phyloP scores from a whole-genome alignment of 345 rosid species.

The Schrenkiella parvula region DNA sequence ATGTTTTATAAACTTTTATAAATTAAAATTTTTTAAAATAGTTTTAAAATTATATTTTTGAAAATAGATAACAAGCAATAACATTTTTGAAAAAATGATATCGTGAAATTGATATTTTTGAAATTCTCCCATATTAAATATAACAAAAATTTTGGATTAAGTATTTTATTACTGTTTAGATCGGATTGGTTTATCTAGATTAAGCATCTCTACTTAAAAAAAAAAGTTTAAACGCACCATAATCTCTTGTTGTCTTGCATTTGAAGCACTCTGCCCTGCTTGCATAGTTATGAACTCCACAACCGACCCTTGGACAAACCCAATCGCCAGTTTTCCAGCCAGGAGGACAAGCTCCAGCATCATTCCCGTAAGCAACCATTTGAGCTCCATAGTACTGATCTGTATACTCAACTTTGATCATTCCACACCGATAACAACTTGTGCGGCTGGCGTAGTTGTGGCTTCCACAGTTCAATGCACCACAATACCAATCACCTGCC shows the following conservation, averaged over 20 bases:
- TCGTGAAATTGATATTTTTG: no score
- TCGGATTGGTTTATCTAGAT: not conserved
- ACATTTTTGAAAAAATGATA: no score
- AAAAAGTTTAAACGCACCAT: constrained; percentile 34
- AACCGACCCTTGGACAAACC: constrained; percentile 72
- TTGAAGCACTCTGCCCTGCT: constrained; percentile 82
- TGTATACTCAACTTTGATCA: constrained; percentile 41
- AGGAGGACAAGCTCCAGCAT: constrained; percentile 48
- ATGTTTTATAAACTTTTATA: no score
- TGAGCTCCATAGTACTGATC: constrained; percentile 30
- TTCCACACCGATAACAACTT: constrained; percentile 70
- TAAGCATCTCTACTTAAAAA: not conserved
- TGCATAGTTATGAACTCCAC: constrained; percentile 90
- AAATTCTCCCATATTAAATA: no score
- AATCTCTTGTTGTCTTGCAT: constrained; percentile 79
- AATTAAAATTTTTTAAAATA: no score
- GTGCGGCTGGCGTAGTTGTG: constrained; percentile 90
- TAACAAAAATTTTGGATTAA: not conserved
- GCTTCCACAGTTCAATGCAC: constrained; percentile 72
- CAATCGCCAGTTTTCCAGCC: constrained; percentile 99
- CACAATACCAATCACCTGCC: constrained; percentile 97
- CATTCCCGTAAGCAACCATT: constrained; percentile 33
- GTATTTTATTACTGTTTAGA: not conserved
- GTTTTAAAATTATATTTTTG: no score
- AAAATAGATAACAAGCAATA: no score